Percentiles rank a stretch among this genome's conserved stretches.
phyloP scores from a whole-genome alignment of 352 stramenopile genomes.

The Paralagenidium karlingii region DNA sequence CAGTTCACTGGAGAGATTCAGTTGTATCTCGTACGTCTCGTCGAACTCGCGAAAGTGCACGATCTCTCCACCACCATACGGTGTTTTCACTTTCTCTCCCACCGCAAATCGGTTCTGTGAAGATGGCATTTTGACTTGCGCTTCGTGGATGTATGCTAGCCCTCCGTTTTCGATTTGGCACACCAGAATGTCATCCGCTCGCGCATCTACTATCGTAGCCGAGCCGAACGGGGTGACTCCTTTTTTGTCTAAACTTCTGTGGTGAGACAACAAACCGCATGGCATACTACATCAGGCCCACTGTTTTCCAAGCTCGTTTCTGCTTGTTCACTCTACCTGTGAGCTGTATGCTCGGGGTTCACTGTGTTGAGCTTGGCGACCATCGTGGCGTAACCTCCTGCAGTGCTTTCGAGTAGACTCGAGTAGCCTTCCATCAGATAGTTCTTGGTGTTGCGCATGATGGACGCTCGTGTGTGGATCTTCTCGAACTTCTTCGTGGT shows the following conservation, averaged over 20 bases:
- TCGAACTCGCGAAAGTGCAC: conserved; percentile 1
- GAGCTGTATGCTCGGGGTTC: neutral
- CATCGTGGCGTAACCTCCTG: conserved; percentile 24
- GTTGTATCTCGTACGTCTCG: too few relatives aligned
- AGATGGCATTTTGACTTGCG: neutral
- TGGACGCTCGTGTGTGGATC: conserved; percentile 33
- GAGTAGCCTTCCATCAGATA: conserved; percentile 67
- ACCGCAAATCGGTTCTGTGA: too few relatives aligned
- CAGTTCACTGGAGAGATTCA: too few relatives aligned
- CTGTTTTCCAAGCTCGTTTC: too few relatives aligned
- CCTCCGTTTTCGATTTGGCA: neutral
- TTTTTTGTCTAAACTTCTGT: too few relatives aligned
- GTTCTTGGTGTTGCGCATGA: conserved; percentile 77
- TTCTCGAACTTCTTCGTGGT: conserved; percentile 86
- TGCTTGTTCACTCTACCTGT: too few relatives aligned
- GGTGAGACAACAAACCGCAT: too few relatives aligned
- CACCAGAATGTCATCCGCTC: neutral
- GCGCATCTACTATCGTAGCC: neutral
- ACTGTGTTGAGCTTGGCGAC: conserved; percentile 6
- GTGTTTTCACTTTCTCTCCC: conserved; percentile 39
- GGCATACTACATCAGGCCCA: too few relatives aligned
- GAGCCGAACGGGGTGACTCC: neutral
- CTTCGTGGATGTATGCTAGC: neutral
- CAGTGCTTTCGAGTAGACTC: conserved; percentile 37
- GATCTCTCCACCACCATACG: conserved; percentile 31